A percentile compares a stretch with the other conserved stretches of the same genome.
These are phyloP conservation scores for Phytophthora pluvialis DNA, from an alignment of 352 stramenopile species.

Conservation along the genomic window DNA sequence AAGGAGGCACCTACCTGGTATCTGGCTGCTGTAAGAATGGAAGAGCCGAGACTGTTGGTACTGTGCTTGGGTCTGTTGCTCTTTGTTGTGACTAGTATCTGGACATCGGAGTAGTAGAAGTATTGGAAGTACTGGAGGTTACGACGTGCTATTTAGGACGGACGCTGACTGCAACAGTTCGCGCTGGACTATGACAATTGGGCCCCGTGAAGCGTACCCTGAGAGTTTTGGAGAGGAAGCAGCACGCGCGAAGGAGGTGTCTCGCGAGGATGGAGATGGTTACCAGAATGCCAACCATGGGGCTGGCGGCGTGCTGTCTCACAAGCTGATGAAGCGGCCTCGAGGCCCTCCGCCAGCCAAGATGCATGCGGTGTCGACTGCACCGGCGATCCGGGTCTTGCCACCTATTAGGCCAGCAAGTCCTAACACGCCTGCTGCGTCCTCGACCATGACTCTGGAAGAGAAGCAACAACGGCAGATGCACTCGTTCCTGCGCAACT, in stretches of 20 bases:
- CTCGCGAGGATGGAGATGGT: slow-evolving; percentile 17
- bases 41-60: slow-evolving; percentile 13
- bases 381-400: slow-evolving; percentile 4
- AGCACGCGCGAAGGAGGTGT: slow-evolving; percentile 13
- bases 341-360: slow-evolving; percentile 22
- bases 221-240: slow-evolving; percentile 22
- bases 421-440: not conserved
- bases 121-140: slow-evolving; percentile 1
- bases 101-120: no score
- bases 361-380: slow-evolving; percentile 1
- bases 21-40: slow-evolving; percentile 29
- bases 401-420: slow-evolving; percentile 35
- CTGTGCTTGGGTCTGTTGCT: not conserved
- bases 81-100: slow-evolving; percentile 4
- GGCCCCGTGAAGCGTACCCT: slow-evolving; percentile 11
- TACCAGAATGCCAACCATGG: slow-evolving; percentile 13
- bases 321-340: slow-evolving; percentile 47
- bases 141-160: slow-evolving; percentile 30
- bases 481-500: slow-evolving; percentile 92
- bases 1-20: not conserved
- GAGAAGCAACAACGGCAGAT: slow-evolving; percentile 82
- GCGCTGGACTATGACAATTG: slow-evolving; percentile 32
- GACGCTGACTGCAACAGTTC: not conserved
- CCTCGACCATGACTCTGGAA: slow-evolving; percentile 47
- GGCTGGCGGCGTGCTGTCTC: slow-evolving; percentile 4